Evolutionary conservation across 225 moss, liverwort and hornwort species (phyloP), one percentile per base, ranked within the genome.

Genomic region (Asterella californica): DNA sequence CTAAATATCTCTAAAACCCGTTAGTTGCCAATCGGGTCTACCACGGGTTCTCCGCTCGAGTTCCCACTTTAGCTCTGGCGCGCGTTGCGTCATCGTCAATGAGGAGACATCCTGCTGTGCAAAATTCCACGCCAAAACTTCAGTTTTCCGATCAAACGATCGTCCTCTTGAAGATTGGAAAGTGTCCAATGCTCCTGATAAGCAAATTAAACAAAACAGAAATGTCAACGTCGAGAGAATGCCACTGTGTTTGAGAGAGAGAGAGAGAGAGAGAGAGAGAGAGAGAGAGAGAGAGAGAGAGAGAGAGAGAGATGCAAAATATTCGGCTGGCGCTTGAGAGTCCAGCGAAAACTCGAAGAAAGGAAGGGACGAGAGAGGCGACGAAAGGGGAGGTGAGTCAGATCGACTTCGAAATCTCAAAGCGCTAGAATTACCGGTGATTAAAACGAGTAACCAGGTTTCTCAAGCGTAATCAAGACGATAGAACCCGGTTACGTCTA

Each of bases 231-330:
- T n/a, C n/a, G n/a, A n/a, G n/a, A n/a, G n/a, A n/a, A n/a, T n/a
- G n/a, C n/a, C n/a, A n/a, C n/a, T n/a, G n/a, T n/a, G n/a, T n/a
- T n/a, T n/a, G n/a, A n/a, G n/a, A n/a, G n/a, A n/a, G n/a, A n/a
- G n/a, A n/a, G n/a, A 0, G 72, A 50, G 27, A 72, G 72, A 47
- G 17, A n/a, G 72, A 72, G 46, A 47, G 72, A 29, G 69, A 70
- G 72, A 50, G 50, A 72, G 49, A 6, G 72, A 72, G 48, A 15
- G 72, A 65, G 64, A 65, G 29, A 9, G 66, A 67, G 18, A 6
- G 9, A 5, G 10, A 6, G 32, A 15, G 14, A 5, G 66, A 67
- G 67, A 67, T 0, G 10, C 30, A n/a, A 52, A 55, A 9, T n/a
- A n/a, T n/a, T 76, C 22, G 18, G 76, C 25, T 61, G 62, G 42